These are phyloP conservation scores for Peterozyma toletana DNA, from an alignment of 805 yeast genomes.

Conservation along the genomic window DNA sequence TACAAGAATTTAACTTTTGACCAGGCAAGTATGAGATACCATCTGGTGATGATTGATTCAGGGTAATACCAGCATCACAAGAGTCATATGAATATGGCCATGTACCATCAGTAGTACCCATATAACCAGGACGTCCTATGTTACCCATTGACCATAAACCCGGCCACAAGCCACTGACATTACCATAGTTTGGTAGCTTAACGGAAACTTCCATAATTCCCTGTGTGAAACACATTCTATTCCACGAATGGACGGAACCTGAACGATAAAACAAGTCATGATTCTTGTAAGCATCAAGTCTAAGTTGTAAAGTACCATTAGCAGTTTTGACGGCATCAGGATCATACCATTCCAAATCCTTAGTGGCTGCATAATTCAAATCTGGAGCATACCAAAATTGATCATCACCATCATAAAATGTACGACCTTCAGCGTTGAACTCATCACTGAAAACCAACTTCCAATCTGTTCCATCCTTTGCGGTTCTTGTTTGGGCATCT, in stretches of 20 bases:
- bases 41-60: constrained; percentile 40
- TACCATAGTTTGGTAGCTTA: constrained; percentile 33
- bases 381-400: constrained; percentile 40
- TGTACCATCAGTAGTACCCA: constrained; percentile 40
- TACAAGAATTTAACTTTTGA: constrained; percentile 34
- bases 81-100: constrained; percentile 43
- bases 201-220: constrained; percentile 36
- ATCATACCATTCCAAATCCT: constrained; percentile 45
- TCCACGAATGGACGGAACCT: constrained; percentile 43
- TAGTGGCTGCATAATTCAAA: constrained; percentile 37
- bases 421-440: constrained; percentile 39
- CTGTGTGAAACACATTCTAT: constrained; percentile 36
- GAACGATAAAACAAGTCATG: constrained; percentile 38
- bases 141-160: constrained; percentile 45
- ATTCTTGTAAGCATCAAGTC: constrained; percentile 33
- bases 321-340: constrained; percentile 38
- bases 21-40: constrained; percentile 40
- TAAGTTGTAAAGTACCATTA: constrained; percentile 30
- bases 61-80: constrained; percentile 44
- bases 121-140: constrained; percentile 40
- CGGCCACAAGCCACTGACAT: constrained; percentile 40
- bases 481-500: constrained; percentile 31
- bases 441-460: constrained; percentile 40
- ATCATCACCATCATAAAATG: constrained; percentile 40
- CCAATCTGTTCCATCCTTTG: constrained; percentile 30